Evolutionary conservation across 495 filamentous ascomycete genomes (phyloP).

Genomic region (Neurospora intermedia): DNA sequence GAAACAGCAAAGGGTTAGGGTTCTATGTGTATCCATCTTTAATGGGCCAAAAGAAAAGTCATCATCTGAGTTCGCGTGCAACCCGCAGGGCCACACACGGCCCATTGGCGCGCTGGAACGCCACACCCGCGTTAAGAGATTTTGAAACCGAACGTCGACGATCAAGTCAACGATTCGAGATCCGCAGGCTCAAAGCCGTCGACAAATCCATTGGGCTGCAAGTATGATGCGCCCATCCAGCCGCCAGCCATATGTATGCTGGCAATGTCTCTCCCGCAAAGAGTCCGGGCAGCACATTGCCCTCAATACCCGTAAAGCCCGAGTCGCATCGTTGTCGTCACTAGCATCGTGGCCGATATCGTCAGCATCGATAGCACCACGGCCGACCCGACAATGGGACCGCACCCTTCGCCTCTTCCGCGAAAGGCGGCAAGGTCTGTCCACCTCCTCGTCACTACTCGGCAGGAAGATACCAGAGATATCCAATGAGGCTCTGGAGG

Average conservation of each 20-base stretch:
- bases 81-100: background rate
- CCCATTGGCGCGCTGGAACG: background rate
- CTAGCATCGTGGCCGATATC: background rate
- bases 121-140: background rate
- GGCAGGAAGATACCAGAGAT: background rate
- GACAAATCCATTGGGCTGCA: background rate
- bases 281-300: background rate
- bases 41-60: background rate
- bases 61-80: slow-evolving; percentile 15
- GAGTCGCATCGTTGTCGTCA: background rate
- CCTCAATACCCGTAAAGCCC: background rate
- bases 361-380: background rate
- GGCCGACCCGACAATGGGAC: slow-evolving; percentile 1
- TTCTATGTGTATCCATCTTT: background rate
- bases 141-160: background rate
- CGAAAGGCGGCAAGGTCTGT: background rate
- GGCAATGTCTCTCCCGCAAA: slow-evolving; percentile 14
- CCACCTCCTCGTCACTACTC: background rate
- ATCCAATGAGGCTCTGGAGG: background rate
- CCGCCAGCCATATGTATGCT: slow-evolving; percentile 22
- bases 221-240: slow-evolving; percentile 17
- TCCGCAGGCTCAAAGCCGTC: background rate
- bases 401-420: background rate
- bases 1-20: slow-evolving; percentile 6
- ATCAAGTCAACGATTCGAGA: background rate